A percentile compares a stretch with the other conserved stretches of the same genome.
These are phyloP conservation scores for Rhodotorula toruloides DNA, from an alignment of 768 basidiomycete species.

Conservation along the genomic window DNA sequence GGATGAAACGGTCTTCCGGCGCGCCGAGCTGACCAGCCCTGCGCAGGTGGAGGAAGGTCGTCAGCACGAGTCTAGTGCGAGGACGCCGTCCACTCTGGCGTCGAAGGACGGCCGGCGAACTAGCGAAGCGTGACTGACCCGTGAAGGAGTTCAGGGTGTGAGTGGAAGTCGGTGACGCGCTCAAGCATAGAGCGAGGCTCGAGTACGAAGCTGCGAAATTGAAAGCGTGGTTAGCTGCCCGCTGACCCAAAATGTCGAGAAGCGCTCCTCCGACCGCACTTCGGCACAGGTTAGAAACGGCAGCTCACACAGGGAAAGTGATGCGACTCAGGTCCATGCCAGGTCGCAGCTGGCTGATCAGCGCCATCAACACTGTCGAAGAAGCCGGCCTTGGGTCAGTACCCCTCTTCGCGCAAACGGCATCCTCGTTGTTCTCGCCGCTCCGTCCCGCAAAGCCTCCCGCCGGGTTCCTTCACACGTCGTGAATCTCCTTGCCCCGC, in stretches of 20 bases:
- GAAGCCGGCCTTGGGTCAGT: background rate
- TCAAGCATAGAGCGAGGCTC: slow-evolving; percentile 97
- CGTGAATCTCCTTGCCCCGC: no score
- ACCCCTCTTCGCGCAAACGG: no score
- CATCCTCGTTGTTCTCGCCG: no score
- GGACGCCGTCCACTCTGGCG: no score
- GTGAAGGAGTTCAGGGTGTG: slow-evolving; percentile 94
- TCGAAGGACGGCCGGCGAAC: background rate
- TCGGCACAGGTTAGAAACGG: slow-evolving; percentile 42
- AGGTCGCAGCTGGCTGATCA: slow-evolving; percentile 4
- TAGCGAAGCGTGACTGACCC: slow-evolving; percentile 52
- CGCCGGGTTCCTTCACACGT: no score
- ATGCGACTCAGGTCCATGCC: slow-evolving; percentile 52
- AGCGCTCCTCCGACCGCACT: no score
- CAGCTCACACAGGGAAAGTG: slow-evolving; percentile 59
- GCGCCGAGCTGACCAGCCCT: slow-evolving; percentile 76
- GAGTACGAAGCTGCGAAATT: slow-evolving; percentile 65
- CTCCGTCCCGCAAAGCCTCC: no score
- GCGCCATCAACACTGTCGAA: background rate
- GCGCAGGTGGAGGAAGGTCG: no score
- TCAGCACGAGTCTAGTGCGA: no score
- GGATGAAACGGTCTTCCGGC: slow-evolving; percentile 83
- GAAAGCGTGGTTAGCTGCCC: no score
- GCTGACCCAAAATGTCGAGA: no score
- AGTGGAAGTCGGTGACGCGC: slow-evolving; percentile 98